Conservation (phyloP, 352 stramenopile genomes). For the Globisporangium mamillatum region DNA sequence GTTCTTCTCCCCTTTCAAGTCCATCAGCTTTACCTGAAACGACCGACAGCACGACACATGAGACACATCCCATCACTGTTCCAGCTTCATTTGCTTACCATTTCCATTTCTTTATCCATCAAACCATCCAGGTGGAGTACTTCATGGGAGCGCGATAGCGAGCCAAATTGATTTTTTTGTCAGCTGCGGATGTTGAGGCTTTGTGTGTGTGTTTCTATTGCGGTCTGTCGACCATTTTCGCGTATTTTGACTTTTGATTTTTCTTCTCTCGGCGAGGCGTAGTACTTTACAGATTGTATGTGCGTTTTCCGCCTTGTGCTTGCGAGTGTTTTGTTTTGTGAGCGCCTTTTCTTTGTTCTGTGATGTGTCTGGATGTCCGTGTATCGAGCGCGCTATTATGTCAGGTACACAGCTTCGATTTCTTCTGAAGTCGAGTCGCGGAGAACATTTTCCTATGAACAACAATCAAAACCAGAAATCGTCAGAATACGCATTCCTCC, state of each 20-base stretch:
- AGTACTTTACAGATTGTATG: not conserved
- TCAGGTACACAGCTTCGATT: slow-evolving; percentile 82
- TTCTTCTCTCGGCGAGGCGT: not conserved
- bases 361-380: not conserved
- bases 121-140: not conserved
- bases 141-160: not conserved
- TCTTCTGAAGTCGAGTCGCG: slow-evolving; percentile 82
- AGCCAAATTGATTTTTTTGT: not conserved
- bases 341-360: not conserved
- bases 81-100: not conserved
- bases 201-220: not conserved
- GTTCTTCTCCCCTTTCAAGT: not conserved
- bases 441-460: slow-evolving; percentile 73
- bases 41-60: not conserved
- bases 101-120: not conserved
- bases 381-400: slow-evolving; percentile 23
- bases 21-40: not conserved
- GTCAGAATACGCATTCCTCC: not conserved
- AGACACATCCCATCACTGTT: not conserved
- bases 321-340: not conserved
- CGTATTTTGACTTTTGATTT: not conserved
- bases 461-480: slow-evolving; percentile 2
- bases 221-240: not conserved
- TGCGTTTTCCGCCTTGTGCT: not conserved
- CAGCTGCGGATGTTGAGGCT: not conserved